These are phyloP conservation scores for Penicilliopsis zonata DNA, from an alignment of 495 filamentous ascomycete species.

Conservation along the genomic window DNA sequence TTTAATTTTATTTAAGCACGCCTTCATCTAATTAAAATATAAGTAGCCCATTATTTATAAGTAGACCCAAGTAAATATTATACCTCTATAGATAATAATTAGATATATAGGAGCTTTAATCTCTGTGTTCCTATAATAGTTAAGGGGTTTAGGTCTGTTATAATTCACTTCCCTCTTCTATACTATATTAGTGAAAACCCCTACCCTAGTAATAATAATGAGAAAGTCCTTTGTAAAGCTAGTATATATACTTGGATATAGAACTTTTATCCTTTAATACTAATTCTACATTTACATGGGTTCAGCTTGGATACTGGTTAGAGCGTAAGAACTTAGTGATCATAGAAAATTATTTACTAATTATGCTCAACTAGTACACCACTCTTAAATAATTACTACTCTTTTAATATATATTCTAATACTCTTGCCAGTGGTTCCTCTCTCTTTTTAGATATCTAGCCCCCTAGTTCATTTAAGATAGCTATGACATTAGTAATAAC, in stretches of 20 bases:
- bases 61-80: conserved; percentile 7
- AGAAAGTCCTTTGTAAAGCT: conserved; percentile 25
- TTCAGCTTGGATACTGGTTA: conserved; percentile 19
- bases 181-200: conserved; percentile 21
- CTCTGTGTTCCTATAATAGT: conserved; percentile 21
- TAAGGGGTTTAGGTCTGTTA: conserved; percentile 11
- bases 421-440: too few relatives aligned
- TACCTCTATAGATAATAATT: conserved; percentile 10
- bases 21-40: conserved; percentile 9
- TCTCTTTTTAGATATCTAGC: too few relatives aligned
- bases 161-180: conserved; percentile 25
- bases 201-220: conserved; percentile 20
- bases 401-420: too few relatives aligned
- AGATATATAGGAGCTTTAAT: conserved; percentile 25
- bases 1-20: too few relatives aligned
- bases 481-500: too few relatives aligned
- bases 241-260: conserved; percentile 22
- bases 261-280: conserved; percentile 16
- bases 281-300: conserved; percentile 20
- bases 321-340: too few relatives aligned
- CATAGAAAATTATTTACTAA: neutral
- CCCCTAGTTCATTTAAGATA: too few relatives aligned
- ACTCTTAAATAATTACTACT: conserved; percentile 1
- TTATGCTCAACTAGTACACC: conserved; percentile 1
- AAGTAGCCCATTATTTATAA: conserved; percentile 17